Conservation (phyloP, 2,329 filamentous ascomycete genomes). For the Phaeosphaeria sp. region DNA sequence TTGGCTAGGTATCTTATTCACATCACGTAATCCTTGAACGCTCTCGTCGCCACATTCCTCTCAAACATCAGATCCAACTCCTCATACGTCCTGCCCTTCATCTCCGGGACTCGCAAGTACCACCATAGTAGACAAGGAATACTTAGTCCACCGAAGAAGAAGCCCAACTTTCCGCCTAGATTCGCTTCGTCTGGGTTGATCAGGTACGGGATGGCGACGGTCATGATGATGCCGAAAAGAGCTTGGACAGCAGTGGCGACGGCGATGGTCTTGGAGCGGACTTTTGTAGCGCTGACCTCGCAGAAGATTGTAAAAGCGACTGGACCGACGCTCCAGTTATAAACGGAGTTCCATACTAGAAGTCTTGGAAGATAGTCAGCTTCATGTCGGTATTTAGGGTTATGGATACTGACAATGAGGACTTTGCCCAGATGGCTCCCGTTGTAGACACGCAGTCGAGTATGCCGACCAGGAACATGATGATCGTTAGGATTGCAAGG, state of each 20-base stretch:
- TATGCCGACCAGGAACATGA: neutral
- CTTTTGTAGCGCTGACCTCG: neutral
- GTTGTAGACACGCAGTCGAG: neutral
- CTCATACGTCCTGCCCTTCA: constrained; percentile 49
- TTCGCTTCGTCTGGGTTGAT: constrained; percentile 52
- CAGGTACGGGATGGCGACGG: constrained; percentile 50
- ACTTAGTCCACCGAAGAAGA: constrained; percentile 50
- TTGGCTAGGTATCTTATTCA: too few species aligned
- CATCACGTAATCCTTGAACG: too few species aligned
- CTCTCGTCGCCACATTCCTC: too few species aligned
- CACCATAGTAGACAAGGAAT: constrained; percentile 45
- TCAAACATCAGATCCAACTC: too few species aligned
- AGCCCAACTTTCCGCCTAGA: constrained; percentile 51
- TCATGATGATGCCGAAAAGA: constrained; percentile 15
- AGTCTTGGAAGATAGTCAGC: neutral
- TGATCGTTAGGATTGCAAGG: neutral
- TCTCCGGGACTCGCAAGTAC: constrained; percentile 50
- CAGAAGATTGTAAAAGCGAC: neutral
- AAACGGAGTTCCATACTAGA: neutral
- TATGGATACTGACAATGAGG: neutral
- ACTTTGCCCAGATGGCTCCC: neutral
- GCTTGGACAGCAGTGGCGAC: neutral
- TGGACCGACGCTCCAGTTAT: neutral
- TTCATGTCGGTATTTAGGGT: neutral
- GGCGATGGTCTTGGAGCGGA: neutral